Evolutionary conservation across 2,329 filamentous ascomycete species (phyloP), one percentile per base, ranked within the genome.

Genomic region (Botrytis fragariae): DNA sequence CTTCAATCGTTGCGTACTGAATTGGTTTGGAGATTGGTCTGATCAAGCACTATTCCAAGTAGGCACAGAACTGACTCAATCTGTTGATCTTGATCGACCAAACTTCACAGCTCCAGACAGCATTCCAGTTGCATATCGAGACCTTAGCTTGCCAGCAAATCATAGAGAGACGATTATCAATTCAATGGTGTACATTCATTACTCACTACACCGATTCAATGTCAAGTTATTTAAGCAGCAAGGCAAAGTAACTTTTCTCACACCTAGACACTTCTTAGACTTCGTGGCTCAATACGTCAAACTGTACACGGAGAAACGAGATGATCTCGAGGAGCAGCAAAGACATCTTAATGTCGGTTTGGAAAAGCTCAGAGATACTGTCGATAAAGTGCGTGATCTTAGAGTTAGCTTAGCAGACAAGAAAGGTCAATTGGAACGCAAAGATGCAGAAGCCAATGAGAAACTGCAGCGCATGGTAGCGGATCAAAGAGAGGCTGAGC

Each of bases 1-100:
- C 80, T 99, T 99, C 91, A 99, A 99, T 86, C 92, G 96, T 87
- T 99, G 96, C 81, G 96, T 99, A 67, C 91, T 99, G 78, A 99
- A 99, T 84, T 99, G 96, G 96, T 98, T 99, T 82, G 96, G 96
- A 77, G 96, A 99, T 84, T 99, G 96, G 96, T 99, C 96, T 70
- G 96, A 99, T 82, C 96, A 99, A 84, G 97, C 96, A 54, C 88
- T 99, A 32, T 99, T 97, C 90, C 97, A 99, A 83, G 97, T 99
- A 76, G 95, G 93, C 37, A 94, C 93, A 76, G 96, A 99, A 83
- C 89, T 99, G 73, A 99, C 97, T 1, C 93, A 97, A 77, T 95
- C 94, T n/a, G 91, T 99, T 74, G 96, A 99, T 81, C 87, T 99
- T 72, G 96, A 99, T 81, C 92, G 94, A 75, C 87, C 93, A 70